Evolutionary conservation across 106 monocot species (phyloP).

Genomic region (Acorus gramineus): DNA sequence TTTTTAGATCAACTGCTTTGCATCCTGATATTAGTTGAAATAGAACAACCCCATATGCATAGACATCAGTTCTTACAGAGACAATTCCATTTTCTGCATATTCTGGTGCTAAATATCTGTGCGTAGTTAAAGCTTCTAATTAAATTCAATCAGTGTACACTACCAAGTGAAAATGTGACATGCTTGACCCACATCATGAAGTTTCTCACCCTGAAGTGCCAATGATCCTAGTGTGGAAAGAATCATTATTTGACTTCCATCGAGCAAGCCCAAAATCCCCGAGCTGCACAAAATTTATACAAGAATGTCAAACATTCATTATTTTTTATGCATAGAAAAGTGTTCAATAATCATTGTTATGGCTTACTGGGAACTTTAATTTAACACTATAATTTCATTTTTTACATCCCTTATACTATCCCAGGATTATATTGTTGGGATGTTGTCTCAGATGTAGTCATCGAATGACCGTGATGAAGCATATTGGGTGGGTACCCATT

Average conservation of each 20-base stretch:
- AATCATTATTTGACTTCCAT: conserved; percentile 25
- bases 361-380: too few species aligned
- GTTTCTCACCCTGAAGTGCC: conserved; percentile 26
- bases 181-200: not conserved
- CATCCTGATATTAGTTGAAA: conserved; percentile 40
- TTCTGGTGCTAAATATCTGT: conserved; percentile 40
- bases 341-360: too few species aligned
- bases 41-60: conserved; percentile 44
- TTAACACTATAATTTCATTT: too few species aligned
- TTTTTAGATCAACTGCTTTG: conserved; percentile 15
- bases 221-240: conserved; percentile 22
- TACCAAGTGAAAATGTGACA: too few species aligned
- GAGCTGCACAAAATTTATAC: conserved; percentile 14
- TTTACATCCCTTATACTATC: too few species aligned
- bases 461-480: too few species aligned
- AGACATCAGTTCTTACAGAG: conserved; percentile 42
- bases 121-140: not conserved
- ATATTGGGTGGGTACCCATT: too few species aligned
- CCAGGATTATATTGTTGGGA: too few species aligned
- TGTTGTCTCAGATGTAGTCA: too few species aligned
- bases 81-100: conserved; percentile 45
- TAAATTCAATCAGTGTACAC: too few species aligned
- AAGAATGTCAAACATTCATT: not conserved
- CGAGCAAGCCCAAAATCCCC: conserved; percentile 42
- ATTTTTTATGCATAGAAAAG: not conserved